Evolutionary conservation across 148 eudicot species (phyloP), one percentile per base, ranked within the genome.

Genomic region (Salicornia ramosissima): DNA sequence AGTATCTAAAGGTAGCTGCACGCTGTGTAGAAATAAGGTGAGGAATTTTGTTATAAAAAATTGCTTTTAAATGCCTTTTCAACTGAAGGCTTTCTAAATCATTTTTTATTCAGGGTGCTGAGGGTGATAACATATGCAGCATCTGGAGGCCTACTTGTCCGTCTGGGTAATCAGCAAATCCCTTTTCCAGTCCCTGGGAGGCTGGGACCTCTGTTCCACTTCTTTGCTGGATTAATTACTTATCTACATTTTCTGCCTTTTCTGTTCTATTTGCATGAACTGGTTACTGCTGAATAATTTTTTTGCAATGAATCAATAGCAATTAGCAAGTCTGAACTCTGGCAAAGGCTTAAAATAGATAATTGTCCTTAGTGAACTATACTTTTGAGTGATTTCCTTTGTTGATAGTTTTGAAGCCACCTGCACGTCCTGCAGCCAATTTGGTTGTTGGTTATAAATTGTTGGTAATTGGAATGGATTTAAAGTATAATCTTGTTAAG

Each of bases 101-200:
- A n/a, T 9, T 31, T 74, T 70, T 49, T 69, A 24, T 55, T 28
- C 83, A 90, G 96, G 89, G 72, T 77, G 59, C 57, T 29, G 89
- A 82, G 72, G 90, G 76, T 70, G 81, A 75, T 58, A 78, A 67
- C 59, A 72, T 80, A 64, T 87, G 96, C 68, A 89, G 91, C 76
- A 89, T 95, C 72, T 95, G 99, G 99, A 84, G 97, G 65, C 97
- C 98, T 64, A 73, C 75, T 65, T 94, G 96, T 85, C 98, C 96
- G 60, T 82, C 83, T 49, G 98, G 98, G 98, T 94, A 86, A 81
- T 61, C 52, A 9, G 40, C 25, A 25, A n/a, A 25, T 5, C 68
- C 58, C 76, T 51, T 36, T 75, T 19, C 3, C 50, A 46, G 45
- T 14, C 50, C 50, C 50, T 46, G 40, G 4, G n/a, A n/a, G 4